phyloP scores from a whole-genome alignment of 2,329 filamentous ascomycete species.

The Pyricularia grisea region DNA sequence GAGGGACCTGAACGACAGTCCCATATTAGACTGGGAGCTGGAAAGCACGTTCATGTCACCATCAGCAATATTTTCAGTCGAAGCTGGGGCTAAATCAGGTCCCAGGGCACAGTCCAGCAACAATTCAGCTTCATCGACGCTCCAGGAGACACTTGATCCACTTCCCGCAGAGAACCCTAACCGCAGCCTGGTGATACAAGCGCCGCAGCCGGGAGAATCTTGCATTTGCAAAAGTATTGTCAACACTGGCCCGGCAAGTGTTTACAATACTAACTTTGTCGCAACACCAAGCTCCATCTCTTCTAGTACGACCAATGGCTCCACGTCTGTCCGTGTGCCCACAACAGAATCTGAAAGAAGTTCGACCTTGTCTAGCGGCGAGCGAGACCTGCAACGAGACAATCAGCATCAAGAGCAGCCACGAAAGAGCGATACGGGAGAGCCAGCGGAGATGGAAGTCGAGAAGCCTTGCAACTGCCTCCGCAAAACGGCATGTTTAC shows the following conservation, averaged over 20 bases:
- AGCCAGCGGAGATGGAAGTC: neutral
- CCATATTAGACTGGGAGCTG: neutral
- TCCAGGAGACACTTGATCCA: neutral
- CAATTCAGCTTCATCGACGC: neutral
- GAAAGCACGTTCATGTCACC: neutral
- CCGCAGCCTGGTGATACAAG: neutral
- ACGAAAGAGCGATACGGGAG: neutral
- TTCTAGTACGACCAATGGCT: neutral
- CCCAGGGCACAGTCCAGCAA: neutral
- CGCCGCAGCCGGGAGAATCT: neutral
- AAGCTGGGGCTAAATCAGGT: neutral
- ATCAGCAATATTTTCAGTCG: neutral
- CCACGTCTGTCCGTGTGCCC: neutral
- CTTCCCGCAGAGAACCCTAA: neutral
- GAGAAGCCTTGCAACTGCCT: neutral
- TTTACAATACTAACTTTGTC: neutral
- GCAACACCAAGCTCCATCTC: neutral
- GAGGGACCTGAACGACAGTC: neutral
- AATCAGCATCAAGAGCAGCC: neutral
- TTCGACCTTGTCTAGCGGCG: neutral
- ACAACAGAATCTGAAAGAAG: neutral
- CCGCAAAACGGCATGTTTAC: neutral
- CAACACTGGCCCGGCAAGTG: neutral
- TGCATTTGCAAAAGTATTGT: neutral
- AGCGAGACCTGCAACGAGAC: neutral